A percentile compares a stretch with the other conserved stretches of the same genome.
phyloP scores from a whole-genome alignment of 2,329 filamentous ascomycete species.

The Thermoascus crustaceus region DNA sequence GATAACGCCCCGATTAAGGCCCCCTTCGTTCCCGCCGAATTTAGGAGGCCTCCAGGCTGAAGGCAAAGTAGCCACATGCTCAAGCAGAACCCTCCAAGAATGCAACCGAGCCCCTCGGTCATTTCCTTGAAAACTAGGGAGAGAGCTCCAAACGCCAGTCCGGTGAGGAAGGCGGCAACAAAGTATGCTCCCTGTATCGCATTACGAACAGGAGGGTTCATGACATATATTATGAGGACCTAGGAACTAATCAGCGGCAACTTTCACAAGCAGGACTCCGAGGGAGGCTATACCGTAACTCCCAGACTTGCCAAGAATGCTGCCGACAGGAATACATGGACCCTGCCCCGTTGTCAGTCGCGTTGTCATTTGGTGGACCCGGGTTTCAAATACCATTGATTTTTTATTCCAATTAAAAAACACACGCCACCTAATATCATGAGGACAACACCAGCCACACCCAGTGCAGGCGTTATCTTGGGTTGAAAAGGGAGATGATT shows the following conservation, averaged over 20 bases:
- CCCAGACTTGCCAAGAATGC: slow-evolving; percentile 65
- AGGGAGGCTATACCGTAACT: slow-evolving; percentile 41
- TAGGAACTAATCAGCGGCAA: slow-evolving; percentile 11
- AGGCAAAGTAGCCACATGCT: slow-evolving; percentile 87
- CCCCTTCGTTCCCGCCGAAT: slow-evolving; percentile 52
- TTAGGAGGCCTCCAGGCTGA: slow-evolving; percentile 65
- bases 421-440: slow-evolving; percentile 64
- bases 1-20: slow-evolving; percentile 71
- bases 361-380: neutral
- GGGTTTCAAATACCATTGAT: slow-evolving; percentile 46
- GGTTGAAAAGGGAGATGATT: slow-evolving; percentile 61
- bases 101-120: slow-evolving; percentile 73
- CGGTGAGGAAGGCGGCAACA: slow-evolving; percentile 66
- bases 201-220: slow-evolving; percentile 66
- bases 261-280: neutral
- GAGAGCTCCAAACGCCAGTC: slow-evolving; percentile 62
- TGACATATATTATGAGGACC: slow-evolving; percentile 79
- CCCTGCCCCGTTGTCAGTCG: slow-evolving; percentile 23
- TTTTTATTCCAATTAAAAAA: slow-evolving; percentile 73
- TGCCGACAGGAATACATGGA: slow-evolving; percentile 73
- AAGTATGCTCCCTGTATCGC: slow-evolving; percentile 81
- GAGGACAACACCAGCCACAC: slow-evolving; percentile 68
- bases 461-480: slow-evolving; percentile 69
- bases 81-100: slow-evolving; percentile 77
- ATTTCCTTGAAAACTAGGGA: slow-evolving; percentile 76